Conservation (phyloP, 1,284 basidiomycete genomes). For the Ganoderma sinense region DNA sequence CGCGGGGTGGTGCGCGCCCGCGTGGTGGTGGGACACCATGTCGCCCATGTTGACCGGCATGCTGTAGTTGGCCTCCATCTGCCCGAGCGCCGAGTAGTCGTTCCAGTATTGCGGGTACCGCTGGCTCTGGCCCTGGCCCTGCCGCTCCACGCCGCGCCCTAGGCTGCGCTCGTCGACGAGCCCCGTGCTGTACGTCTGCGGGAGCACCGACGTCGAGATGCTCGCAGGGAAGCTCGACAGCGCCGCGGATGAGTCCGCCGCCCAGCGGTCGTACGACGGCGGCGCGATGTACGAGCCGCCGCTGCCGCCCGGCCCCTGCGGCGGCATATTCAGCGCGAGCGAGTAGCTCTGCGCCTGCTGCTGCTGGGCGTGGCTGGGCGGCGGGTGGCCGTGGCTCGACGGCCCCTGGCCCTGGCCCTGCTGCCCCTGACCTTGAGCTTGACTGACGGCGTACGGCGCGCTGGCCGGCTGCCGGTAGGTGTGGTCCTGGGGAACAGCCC, state of each 20-base stretch:
- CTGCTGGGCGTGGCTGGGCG: conserved; percentile 14
- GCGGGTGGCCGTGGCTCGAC: conserved; percentile 8
- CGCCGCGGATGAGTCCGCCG: conserved; percentile 44
- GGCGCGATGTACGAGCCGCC: conserved; percentile 42
- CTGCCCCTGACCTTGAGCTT: conserved; percentile 2
- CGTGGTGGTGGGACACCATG: conserved; percentile 32
- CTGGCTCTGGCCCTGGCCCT: conserved; percentile 27
- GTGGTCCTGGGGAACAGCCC: conserved; percentile 17
- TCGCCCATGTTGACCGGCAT: conserved; percentile 39
- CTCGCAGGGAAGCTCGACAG: conserved; percentile 49
- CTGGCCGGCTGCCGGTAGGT: conserved; percentile 30
- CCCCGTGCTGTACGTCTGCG: conserved; percentile 76
- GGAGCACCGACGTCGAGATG: conserved; percentile 69
- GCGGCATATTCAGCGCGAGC: conserved; percentile 33
- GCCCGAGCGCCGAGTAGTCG: conserved; percentile 64
- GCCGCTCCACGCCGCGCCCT: conserved; percentile 32
- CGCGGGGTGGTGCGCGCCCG: conserved; percentile 2
- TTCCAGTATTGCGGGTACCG: conserved; percentile 67
- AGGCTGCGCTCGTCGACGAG: conserved; percentile 51
- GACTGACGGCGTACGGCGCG: conserved; percentile 28
- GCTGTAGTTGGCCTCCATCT: conserved; percentile 56
- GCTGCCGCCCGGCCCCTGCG: conserved; percentile 6
- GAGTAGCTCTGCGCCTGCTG: conserved; percentile 24
- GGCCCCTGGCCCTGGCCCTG: neutral
- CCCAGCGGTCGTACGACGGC: conserved; percentile 62